Evolutionary conservation across 805 yeast species (phyloP), one percentile per base, ranked within the genome.

Genomic region (Debaryomyces maramus): DNA sequence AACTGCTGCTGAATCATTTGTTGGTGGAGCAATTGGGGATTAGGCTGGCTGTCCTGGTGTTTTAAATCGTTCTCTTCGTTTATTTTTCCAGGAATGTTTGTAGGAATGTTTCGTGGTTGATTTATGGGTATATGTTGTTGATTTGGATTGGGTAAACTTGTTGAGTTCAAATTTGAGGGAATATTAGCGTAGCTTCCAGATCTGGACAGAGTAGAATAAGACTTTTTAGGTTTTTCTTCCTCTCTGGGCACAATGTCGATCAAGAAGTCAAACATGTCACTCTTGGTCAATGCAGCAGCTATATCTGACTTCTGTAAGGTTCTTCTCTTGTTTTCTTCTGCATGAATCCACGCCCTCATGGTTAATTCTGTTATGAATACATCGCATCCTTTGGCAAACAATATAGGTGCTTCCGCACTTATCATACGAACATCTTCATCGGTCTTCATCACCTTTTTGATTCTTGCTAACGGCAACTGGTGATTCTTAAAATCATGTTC

Each of bases 281-380:
- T 80, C 59, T 88, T 88, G 49, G 89, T 93, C 41, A 95, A 70
- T 1, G 99, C 99, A 13, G 93, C 93, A 2, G 97, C 96, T 46
- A 93, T 89, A 58, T 93, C 99, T 1, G 88, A 81, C 55, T 89
- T 86, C 61, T 93, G 99, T 43, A 93, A 68, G 4, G 99, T 93
- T 45, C 99, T 70, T 50, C 99, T 77, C 59, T 93, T 93, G 67
- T 88, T 88, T 55, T 88, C 97, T 62, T 93, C 98, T 3, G 98
- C 97, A 54, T 90, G 97, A 46, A 93, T 88, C 99, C 99, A 93
- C 6, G 99, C 97, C 43, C 99, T 75, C 97, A 93, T 90, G 10
- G 99, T 90, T 40, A 93, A 70, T 61, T 93, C 99, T 0, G 99
- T 90, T 51, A 93, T 91, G 64, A 93, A 93, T 24, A 93, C 83